phyloP scores from a whole-genome alignment of 768 basidiomycete species.

The Lepiota subincarnata region DNA sequence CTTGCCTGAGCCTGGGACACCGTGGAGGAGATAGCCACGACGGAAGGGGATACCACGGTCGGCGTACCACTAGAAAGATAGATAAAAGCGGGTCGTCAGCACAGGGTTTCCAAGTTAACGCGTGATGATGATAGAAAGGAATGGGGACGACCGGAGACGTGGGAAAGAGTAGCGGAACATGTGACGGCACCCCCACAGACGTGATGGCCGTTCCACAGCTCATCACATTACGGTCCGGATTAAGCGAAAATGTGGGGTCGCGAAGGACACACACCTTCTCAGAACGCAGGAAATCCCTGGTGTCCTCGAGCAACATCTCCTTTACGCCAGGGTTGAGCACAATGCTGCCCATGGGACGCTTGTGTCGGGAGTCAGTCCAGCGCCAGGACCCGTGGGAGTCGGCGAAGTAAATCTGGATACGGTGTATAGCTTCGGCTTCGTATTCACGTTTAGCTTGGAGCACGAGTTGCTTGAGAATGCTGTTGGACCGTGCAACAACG shows the following conservation, averaged over 20 bases:
- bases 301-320: slow-evolving; percentile 81
- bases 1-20: slow-evolving; percentile 84
- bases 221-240: background rate
- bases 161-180: slow-evolving; percentile 9
- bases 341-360: slow-evolving; percentile 84
- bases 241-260: background rate
- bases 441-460: slow-evolving; percentile 88
- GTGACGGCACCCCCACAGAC: slow-evolving; percentile 1
- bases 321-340: slow-evolving; percentile 87
- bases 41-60: slow-evolving; percentile 91
- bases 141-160: background rate
- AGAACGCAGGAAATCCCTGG: slow-evolving; percentile 77
- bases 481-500: slow-evolving; percentile 80
- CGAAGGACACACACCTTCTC: slow-evolving; percentile 55
- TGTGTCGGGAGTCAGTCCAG: slow-evolving; percentile 83
- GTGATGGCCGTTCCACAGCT: background rate
- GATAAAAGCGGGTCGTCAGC: too few relatives aligned
- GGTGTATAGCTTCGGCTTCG: slow-evolving; percentile 81
- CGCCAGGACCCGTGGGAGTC: slow-evolving; percentile 87
- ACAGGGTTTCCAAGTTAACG: too few relatives aligned
- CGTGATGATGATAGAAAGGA: too few relatives aligned
- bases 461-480: slow-evolving; percentile 84
- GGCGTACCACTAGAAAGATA: slow-evolving; percentile 70
- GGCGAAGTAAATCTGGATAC: slow-evolving; percentile 87
- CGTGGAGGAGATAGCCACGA: slow-evolving; percentile 80